phyloP scores from a whole-genome alignment of 2,329 filamentous ascomycete species.

The Fusarium torulosum region DNA sequence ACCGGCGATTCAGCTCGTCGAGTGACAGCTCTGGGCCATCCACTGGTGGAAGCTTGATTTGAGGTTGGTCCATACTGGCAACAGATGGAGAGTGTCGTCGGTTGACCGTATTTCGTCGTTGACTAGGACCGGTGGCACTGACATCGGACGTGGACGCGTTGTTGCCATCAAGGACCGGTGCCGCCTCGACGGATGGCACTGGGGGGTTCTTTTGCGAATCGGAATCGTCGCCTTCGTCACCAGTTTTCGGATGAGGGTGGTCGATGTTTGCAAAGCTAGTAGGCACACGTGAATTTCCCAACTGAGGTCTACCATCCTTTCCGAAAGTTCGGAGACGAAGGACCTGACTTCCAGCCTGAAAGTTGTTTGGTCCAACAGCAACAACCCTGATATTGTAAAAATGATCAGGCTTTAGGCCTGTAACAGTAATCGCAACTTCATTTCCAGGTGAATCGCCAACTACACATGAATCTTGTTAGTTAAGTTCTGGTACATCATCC shows the following conservation, averaged over 20 bases:
- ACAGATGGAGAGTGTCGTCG: slow-evolving; percentile 82
- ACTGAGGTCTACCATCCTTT: slow-evolving; percentile 71
- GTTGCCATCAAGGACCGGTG: slow-evolving; percentile 70
- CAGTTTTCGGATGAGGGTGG: slow-evolving; percentile 54
- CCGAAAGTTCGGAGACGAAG: slow-evolving; percentile 85
- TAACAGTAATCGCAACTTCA: slow-evolving; percentile 80
- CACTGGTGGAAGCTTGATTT: slow-evolving; percentile 57
- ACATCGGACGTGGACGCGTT: slow-evolving; percentile 74
- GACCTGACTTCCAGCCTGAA: slow-evolving; percentile 88
- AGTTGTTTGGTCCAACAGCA: slow-evolving; percentile 90
- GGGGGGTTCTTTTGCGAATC: slow-evolving; percentile 63
- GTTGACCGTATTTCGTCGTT: slow-evolving; percentile 70
- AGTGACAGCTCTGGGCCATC: slow-evolving; percentile 75
- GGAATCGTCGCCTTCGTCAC: slow-evolving; percentile 59
- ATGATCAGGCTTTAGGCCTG: slow-evolving; percentile 84
- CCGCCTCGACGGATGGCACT: slow-evolving; percentile 71
- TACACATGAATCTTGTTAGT: slow-evolving; percentile 52
- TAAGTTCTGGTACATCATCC: slow-evolving; percentile 1
- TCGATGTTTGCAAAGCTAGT: slow-evolving; percentile 69
- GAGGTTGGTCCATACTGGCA: slow-evolving; percentile 65
- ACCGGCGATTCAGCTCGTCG: slow-evolving; percentile 82
- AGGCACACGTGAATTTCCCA: slow-evolving; percentile 68
- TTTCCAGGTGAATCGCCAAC: slow-evolving; percentile 81
- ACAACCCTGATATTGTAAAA: slow-evolving; percentile 96
- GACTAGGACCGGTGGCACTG: slow-evolving; percentile 59